Base-by-base conservation (phyloP, 108 stramenopile genomes). In the Fragilariopsis cylindrus region DNA sequence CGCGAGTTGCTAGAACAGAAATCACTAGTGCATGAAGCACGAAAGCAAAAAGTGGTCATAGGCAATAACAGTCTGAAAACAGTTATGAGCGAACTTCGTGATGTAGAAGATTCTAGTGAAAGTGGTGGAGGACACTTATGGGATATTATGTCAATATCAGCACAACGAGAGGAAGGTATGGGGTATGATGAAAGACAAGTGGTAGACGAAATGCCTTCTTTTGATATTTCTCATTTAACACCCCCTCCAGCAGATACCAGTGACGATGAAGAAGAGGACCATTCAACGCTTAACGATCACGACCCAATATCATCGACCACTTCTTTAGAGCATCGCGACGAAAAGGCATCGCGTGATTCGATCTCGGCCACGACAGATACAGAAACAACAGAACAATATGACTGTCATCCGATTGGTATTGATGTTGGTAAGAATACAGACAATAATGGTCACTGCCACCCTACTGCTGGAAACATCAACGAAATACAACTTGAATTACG, bases 401-500 rank as follows among this genome's bases (percentile, higher is more conserved):
- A 63, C 9, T n/a, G 43, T 40, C 3, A 7, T 0, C 42, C 43
- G 6, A n/a, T 45, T 30, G 13, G 13, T 13, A 15, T 5, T 4
- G 7, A 40, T 5, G 4, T 4, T 7, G 11, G 6, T 6, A n/a
- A 8, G 11, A 44, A 63, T 4, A n/a, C 0, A 3, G 39, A 41
- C 42, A 43, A 15, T 2, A 63, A n/a, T n/a, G 50, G 50, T 13
- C 13, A 9, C 2, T 13, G 0, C 9, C 43, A 45, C 46, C 58
- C 5, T 40, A 60, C 39, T 40, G 21, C 0, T 18, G 43, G 45
- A 45, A 63, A 7, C 8, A 43, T 63, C 42, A 4, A 68, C 3
- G 49, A 5, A 4, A 68, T 68, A 41, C 67, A 68, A 21, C 18
- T 21, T 8, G 78, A 73, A 66, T 43, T 79, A 16, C 58, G 58